Evolutionary conservation across 2,329 filamentous ascomycete species (phyloP).

Genomic region (Capronia epimyces): DNA sequence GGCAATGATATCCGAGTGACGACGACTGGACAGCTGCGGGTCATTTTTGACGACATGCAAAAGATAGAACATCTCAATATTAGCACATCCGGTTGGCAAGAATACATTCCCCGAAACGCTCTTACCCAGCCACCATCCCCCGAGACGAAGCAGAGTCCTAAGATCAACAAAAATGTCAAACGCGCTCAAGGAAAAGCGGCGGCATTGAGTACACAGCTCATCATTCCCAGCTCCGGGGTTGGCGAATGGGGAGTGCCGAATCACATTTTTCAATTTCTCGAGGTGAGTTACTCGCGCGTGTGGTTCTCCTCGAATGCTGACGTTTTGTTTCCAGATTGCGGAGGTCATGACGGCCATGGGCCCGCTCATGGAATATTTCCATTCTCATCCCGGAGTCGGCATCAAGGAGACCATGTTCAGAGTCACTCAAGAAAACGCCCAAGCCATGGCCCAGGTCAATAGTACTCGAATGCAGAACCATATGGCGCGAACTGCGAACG

Average conservation of each 20-base stretch:
- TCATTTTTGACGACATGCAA: conserved; percentile 70
- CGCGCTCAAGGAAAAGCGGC: conserved; percentile 38
- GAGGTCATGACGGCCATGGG: conserved; percentile 63
- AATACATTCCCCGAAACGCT: conserved; percentile 67
- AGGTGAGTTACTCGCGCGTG: conserved; percentile 43
- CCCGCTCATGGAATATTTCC: conserved; percentile 53
- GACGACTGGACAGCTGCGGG: conserved; percentile 68
- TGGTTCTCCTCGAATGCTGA: conserved; percentile 13
- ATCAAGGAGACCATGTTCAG: conserved; percentile 52
- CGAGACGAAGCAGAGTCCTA: conserved; percentile 53
- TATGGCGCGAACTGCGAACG: conserved; percentile 26
- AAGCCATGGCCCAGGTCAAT: conserved; percentile 29
- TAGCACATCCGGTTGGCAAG: conserved; percentile 67
- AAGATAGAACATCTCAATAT: conserved; percentile 85
- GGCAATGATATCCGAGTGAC: conserved; percentile 78
- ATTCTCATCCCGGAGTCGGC: conserved; percentile 48
- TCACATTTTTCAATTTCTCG: conserved; percentile 56
- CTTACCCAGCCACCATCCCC: conserved; percentile 46
- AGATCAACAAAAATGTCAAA: conserved; percentile 52
- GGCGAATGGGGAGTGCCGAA: conserved; percentile 51
- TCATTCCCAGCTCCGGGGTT: conserved; percentile 40
- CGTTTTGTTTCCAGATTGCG: conserved; percentile 48
- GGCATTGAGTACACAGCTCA: conserved; percentile 33
- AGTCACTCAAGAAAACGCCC: conserved; percentile 42
- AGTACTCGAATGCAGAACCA: conserved; percentile 22